phyloP scores from a whole-genome alignment of 345 rosid genomes.

The Gynandropsis gynandra region DNA sequence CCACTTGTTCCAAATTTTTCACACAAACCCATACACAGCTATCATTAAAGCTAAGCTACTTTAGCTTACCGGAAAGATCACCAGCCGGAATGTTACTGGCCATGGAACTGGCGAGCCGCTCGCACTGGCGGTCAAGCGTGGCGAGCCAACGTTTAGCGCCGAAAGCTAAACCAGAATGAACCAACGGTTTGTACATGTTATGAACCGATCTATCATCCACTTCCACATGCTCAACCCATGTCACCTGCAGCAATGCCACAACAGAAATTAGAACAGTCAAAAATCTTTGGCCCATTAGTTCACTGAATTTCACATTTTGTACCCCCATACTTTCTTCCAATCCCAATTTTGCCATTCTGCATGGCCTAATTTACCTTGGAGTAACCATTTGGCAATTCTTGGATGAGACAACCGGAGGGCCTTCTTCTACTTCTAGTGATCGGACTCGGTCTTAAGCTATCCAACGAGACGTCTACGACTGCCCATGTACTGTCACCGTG shows the following conservation, averaged over 20 bases:
- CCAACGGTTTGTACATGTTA: constrained; percentile 50
- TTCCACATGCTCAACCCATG: constrained; percentile 88
- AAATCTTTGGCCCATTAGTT: constrained; percentile 5
- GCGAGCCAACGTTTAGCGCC: constrained; percentile 97
- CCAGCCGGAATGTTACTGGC: constrained; percentile 78
- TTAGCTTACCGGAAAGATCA: constrained; percentile 58
- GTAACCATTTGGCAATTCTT: constrained; percentile 85
- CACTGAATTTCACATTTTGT: neutral
- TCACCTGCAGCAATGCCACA: constrained; percentile 38
- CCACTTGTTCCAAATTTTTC: neutral
- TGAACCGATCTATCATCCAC: constrained; percentile 80
- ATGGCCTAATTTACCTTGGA: constrained; percentile 52
- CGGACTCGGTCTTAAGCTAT: constrained; percentile 46
- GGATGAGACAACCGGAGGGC: constrained; percentile 93
- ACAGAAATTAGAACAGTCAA: neutral
- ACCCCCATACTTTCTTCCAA: neutral
- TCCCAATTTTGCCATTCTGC: neutral
- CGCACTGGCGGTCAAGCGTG: constrained; percentile 79
- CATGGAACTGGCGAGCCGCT: constrained; percentile 89
- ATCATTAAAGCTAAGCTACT: no score
- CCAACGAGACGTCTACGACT: constrained; percentile 90
- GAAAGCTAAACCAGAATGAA: constrained; percentile 66
- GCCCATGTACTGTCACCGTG: constrained; percentile 94
- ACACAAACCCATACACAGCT: neutral
- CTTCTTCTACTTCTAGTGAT: constrained; percentile 60